A percentile compares a stretch with the other conserved stretches of the same genome.
phyloP scores from a whole-genome alignment of 495 filamentous ascomycete species.

The Aspergillus funiculosus region DNA sequence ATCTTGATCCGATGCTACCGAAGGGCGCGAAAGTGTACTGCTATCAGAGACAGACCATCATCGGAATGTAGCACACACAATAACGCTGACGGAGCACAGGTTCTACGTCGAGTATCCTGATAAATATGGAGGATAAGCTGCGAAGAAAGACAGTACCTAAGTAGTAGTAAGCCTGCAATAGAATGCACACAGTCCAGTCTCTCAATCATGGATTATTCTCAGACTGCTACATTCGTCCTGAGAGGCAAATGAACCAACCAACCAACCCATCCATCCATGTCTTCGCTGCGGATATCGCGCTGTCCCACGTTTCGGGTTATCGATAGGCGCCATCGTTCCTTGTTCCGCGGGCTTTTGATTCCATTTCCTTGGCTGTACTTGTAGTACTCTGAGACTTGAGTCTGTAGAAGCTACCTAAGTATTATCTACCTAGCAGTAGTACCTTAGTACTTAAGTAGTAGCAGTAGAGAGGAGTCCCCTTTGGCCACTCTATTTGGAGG shows the following conservation, averaged over 20 bases:
- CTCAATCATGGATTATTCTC: too few relatives aligned
- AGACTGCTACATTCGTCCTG: too few relatives aligned
- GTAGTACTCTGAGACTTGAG: not conserved
- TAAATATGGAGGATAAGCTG: not conserved
- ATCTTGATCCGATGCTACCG: constrained; percentile 8
- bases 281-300: constrained; percentile 15
- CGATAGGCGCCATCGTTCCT: constrained; percentile 13
- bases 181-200: too few relatives aligned
- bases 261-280: constrained; percentile 1
- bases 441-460: not conserved
- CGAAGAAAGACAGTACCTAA: not conserved
- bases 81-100: not conserved
- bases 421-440: too few relatives aligned
- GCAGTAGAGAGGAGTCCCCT: too few relatives aligned
- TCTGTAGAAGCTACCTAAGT: too few relatives aligned
- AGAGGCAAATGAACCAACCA: too few relatives aligned
- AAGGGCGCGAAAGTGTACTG: constrained; percentile 4
- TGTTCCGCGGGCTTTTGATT: not conserved
- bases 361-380: not conserved
- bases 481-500: not conserved
- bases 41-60: constrained; percentile 8
- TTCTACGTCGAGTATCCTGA: not conserved
- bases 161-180: too few relatives aligned
- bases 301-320: constrained; percentile 18
- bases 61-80: constrained; percentile 9